A percentile compares a stretch with the other conserved stretches of the same genome.
Evolutionary conservation across 345 rosid species (phyloP).

Genomic region (Eucalyptus curtisii): DNA sequence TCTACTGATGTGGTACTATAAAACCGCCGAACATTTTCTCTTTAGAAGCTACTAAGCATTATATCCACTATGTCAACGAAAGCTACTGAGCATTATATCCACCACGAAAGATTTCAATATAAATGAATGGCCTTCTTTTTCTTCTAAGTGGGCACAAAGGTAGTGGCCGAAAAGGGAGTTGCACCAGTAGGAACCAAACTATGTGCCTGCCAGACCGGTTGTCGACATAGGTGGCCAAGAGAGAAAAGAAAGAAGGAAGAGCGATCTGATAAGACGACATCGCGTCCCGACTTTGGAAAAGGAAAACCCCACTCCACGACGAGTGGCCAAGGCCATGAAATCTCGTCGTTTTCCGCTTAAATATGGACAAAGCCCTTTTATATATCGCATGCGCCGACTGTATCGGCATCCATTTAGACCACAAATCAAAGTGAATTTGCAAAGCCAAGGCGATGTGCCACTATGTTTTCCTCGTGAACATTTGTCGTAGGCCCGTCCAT

Average conservation of each 20-base stretch:
- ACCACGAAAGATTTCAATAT: not conserved
- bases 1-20: not conserved
- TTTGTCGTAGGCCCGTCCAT: not conserved
- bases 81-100: not conserved
- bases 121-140: not conserved
- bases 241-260: not conserved
- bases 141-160: not conserved
- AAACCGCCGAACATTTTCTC: not conserved
- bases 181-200: not conserved
- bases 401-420: not conserved
- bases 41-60: not conserved
- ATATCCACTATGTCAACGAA: not conserved
- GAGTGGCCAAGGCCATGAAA: not conserved
- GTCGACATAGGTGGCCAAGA: not conserved
- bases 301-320: not conserved
- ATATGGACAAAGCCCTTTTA: not conserved
- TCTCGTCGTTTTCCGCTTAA: not conserved
- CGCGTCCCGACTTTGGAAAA: not conserved
- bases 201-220: not conserved
- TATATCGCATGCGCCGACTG: not conserved
- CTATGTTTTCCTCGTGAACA: not conserved
- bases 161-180: not conserved
- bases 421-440: not conserved
- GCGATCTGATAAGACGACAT: not conserved
- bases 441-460: not conserved